A percentile compares a stretch with the other conserved stretches of the same genome.
phyloP scores from a whole-genome alignment of 2,329 filamentous ascomycete genomes.

The Monilinia fructicola region DNA sequence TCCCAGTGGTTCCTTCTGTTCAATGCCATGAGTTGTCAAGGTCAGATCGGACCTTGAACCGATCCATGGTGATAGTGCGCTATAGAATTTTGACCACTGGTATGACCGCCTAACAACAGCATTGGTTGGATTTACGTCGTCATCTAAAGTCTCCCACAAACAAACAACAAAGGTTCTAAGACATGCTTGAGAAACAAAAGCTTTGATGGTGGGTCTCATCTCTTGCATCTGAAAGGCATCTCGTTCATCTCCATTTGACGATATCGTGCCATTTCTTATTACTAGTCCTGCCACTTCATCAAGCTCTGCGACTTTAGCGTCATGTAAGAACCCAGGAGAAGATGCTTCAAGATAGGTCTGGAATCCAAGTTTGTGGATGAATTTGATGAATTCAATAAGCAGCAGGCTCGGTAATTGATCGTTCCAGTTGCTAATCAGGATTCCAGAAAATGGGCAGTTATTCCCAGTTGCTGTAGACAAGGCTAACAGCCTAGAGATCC shows the following conservation, averaged over 20 bases:
- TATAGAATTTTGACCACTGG: conserved; percentile 34
- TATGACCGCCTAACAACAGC: conserved; percentile 36
- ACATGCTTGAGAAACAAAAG: conserved; percentile 32
- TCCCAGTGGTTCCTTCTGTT: conserved; percentile 31
- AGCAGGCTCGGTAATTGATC: conserved; percentile 24
- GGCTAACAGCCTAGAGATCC: conserved; percentile 21
- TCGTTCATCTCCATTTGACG: conserved; percentile 43
- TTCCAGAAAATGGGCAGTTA: conserved; percentile 29
- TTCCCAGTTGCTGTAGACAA: conserved; percentile 28
- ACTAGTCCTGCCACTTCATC: conserved; percentile 42
- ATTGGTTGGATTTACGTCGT: conserved; percentile 31
- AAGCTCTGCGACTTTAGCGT: conserved; percentile 27
- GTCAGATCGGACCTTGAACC: conserved; percentile 27
- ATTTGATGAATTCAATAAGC: conserved; percentile 31
- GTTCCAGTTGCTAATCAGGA: conserved; percentile 33
- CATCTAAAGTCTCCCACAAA: conserved; percentile 38
- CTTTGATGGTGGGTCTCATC: conserved; percentile 32
- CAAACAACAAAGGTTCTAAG: conserved; percentile 35
- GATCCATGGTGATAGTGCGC: conserved; percentile 28
- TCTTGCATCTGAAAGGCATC: conserved; percentile 46
- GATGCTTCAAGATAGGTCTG: conserved; percentile 33
- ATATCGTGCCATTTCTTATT: conserved; percentile 46
- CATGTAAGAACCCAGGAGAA: conserved; percentile 30
- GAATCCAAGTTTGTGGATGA: conserved; percentile 34
- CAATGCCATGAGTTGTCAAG: not conserved